Base-by-base conservation (phyloP, 2,329 filamentous ascomycete genomes). In the Fusarium scirpi region DNA sequence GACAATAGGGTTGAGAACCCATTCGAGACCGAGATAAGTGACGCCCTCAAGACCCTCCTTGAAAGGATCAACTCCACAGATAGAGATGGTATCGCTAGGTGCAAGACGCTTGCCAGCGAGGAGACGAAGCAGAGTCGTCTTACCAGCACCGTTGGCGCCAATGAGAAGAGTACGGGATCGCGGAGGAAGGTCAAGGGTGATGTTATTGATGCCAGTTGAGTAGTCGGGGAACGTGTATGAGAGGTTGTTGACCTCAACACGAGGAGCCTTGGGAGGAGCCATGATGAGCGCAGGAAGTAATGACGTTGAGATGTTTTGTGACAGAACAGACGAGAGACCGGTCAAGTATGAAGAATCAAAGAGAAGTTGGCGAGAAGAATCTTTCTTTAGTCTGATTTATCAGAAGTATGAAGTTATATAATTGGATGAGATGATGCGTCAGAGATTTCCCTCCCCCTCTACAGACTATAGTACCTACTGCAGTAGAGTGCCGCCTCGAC, bases 1-100 rank as follows among this genome's bases (percentile, higher is more conserved):
- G 49, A 98, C 96, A 76, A 98, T 97, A 51, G 93, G 93, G 84
- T 98, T 98, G 12, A 99, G 88, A 5, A 98, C 96, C 96, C 96
- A 99, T 85, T 99, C 96, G 1, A 98, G 89, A 1, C 96, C 96
- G 10, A 99, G 91, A 81, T 99, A 99, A 24, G 95, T 98, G 32
- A 99, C 95, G 67, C 96, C 96, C 82, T 97, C 93, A 29, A 98
- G 89, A 13, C 91, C 90, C 38, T 94, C 88, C 80, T 93, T 92
- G 88, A 99, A 99, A 11, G 96, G 96, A 81, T 99, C 96, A 51
- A 93, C 89, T 69, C 92, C 93, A 51, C 89, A 91, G 67, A 99
- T 91, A 76, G 83, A 84, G 79, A 99, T 92, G 70, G 90, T 90
- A 77, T 87, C 84, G 56, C 84, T 83, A 0, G 96, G 95, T 2